Percentiles rank a stretch among this genome's conserved stretches.
Conservation (phyloP, 2,329 filamentous ascomycete genomes). For the Cladosporium cucumerinum region DNA sequence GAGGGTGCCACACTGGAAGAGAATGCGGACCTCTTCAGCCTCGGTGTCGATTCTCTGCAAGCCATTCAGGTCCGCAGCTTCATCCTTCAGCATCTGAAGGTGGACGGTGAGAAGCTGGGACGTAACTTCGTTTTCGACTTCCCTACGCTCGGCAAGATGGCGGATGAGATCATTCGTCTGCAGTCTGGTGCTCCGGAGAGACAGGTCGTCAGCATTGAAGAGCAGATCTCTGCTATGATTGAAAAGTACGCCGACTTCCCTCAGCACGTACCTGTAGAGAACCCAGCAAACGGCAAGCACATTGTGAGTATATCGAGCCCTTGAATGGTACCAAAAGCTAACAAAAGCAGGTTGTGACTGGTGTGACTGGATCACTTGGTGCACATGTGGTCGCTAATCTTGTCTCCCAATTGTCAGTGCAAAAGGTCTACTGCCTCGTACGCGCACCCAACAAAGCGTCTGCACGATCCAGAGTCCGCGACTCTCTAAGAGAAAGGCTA, state of each 20-base stretch:
- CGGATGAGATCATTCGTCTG: conserved; percentile 44
- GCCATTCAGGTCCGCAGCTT: conserved; percentile 54
- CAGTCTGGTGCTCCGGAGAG: conserved; percentile 36
- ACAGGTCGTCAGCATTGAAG: conserved; percentile 32
- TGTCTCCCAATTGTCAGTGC: conserved; percentile 26
- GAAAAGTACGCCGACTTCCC: conserved; percentile 40
- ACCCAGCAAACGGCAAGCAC: conserved; percentile 24
- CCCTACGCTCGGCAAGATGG: conserved; percentile 48
- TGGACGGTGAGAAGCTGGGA: conserved; percentile 46
- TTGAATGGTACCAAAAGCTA: neutral
- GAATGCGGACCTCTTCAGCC: conserved; percentile 56
- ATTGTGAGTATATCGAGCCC: conserved; percentile 21
- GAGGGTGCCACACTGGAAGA: conserved; percentile 19
- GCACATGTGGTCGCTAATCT: conserved; percentile 34
- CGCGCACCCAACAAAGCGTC: conserved; percentile 39
- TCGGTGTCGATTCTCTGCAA: conserved; percentile 58
- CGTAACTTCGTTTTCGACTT: conserved; percentile 60
- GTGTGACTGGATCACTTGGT: conserved; percentile 38
- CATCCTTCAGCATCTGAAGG: conserved; percentile 51
- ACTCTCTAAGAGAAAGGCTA: conserved; percentile 35
- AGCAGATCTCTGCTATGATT: conserved; percentile 45
- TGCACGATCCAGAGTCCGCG: conserved; percentile 34
- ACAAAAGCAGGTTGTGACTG: conserved; percentile 31
- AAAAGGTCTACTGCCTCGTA: conserved; percentile 41
- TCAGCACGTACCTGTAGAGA: conserved; percentile 22